Percentiles rank a stretch among this genome's conserved stretches.
These are phyloP conservation scores for Saccharomycopsis fibuligera DNA, from an alignment of 805 yeast genomes.

Conservation along the genomic window DNA sequence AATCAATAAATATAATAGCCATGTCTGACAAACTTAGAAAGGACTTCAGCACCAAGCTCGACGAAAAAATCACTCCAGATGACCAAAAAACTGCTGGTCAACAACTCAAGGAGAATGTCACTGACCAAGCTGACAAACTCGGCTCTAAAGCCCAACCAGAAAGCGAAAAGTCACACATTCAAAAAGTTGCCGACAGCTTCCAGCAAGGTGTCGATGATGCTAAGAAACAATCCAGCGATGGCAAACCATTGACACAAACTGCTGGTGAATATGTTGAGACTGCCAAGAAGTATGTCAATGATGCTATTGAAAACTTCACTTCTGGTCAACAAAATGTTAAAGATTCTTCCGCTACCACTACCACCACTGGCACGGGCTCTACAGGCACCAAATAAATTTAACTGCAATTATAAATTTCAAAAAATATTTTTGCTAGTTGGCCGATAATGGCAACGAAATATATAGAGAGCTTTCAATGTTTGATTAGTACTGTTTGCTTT, in stretches of 20 bases:
- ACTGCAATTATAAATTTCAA: no score
- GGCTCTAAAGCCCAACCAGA: slow-evolving; percentile 60
- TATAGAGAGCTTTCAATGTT: no score
- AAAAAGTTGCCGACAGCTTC: slow-evolving; percentile 47
- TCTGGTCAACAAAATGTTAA: background rate
- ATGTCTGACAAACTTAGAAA: slow-evolving; percentile 57
- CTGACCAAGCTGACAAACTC: slow-evolving; percentile 60
- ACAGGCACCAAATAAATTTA: no score
- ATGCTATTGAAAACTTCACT: slow-evolving; percentile 33
- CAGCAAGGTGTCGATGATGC: slow-evolving; percentile 50
- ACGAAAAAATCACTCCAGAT: slow-evolving; percentile 67
- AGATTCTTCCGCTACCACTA: background rate
- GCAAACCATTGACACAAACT: slow-evolving; percentile 41
- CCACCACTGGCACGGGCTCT: background rate
- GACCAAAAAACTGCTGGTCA: slow-evolving; percentile 57
- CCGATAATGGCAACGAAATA: no score
- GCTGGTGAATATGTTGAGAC: slow-evolving; percentile 53
- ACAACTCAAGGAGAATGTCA: slow-evolving; percentile 63
- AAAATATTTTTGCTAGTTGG: no score
- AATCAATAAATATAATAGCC: background rate
- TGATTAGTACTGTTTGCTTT: no score
- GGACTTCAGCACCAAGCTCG: slow-evolving; percentile 58
- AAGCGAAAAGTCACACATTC: slow-evolving; percentile 59
- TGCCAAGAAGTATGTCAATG: slow-evolving; percentile 46
- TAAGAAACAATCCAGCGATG: slow-evolving; percentile 29